phyloP scores from a whole-genome alignment of 148 eudicot species.

The Vaccinium vitisidaea region DNA sequence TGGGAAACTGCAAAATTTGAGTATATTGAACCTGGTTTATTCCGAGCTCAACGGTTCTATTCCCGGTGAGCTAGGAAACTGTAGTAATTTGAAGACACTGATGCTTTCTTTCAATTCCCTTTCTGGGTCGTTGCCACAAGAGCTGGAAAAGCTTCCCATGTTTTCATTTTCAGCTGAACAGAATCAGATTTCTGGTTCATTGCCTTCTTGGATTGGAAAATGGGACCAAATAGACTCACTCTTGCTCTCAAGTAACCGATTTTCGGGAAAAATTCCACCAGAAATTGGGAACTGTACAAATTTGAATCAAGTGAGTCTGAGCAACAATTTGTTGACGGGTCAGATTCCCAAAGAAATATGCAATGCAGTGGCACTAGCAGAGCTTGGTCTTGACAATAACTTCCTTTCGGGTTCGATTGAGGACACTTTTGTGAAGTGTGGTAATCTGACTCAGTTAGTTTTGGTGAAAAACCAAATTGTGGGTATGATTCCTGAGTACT shows the following conservation, averaged over 20 bases:
- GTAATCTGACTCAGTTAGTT: conserved; percentile 37
- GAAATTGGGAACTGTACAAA: conserved; percentile 48
- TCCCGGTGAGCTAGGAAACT: conserved; percentile 47
- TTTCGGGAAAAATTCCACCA: conserved; percentile 44
- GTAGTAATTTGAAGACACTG: conserved; percentile 33
- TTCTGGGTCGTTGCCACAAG: conserved; percentile 43
- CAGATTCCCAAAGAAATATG: conserved; percentile 44
- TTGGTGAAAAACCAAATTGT: conserved; percentile 37
- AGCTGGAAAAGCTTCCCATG: conserved; percentile 32
- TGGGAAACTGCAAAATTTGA: conserved; percentile 38
- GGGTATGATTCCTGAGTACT: conserved; percentile 42
- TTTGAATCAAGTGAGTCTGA: conserved; percentile 35
- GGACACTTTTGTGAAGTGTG: conserved; percentile 40
- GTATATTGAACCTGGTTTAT: conserved; percentile 38
- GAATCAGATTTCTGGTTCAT: conserved; percentile 44
- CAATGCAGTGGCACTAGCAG: conserved; percentile 32
- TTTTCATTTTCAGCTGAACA: conserved; percentile 41
- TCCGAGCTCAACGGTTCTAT: conserved; percentile 47
- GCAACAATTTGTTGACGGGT: conserved; percentile 41
- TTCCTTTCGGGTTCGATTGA: conserved; percentile 34
- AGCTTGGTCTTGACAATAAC: conserved; percentile 42
- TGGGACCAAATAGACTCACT: conserved; percentile 39
- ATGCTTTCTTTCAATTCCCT: conserved; percentile 50
- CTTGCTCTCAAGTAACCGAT: conserved; percentile 40
- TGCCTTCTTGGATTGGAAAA: conserved; percentile 49